Evolutionary conservation across 1,139 yeast species (phyloP).

Genomic region (Pichia sp.): DNA sequence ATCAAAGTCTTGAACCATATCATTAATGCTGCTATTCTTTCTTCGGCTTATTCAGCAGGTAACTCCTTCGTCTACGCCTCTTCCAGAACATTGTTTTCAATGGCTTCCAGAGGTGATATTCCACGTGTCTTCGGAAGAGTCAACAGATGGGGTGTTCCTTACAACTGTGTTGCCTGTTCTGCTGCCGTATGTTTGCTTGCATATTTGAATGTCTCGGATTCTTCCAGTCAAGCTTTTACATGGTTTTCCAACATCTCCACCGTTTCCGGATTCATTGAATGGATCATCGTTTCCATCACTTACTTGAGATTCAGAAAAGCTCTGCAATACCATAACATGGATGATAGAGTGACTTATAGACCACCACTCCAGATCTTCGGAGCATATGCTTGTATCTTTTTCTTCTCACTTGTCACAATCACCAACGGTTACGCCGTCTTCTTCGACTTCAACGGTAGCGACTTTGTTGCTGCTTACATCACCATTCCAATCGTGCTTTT

Average conservation of each 20-base stretch:
- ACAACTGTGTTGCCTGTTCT: constrained; percentile 34
- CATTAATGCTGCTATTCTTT: constrained; percentile 39
- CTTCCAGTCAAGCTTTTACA: constrained; percentile 35
- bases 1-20: constrained; percentile 36
- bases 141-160: constrained; percentile 43
- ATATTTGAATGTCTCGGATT: constrained; percentile 30
- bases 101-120: constrained; percentile 43
- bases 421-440: constrained; percentile 53
- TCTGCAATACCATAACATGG: constrained; percentile 38
- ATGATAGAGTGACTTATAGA: constrained; percentile 45
- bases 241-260: constrained; percentile 43
- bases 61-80: constrained; percentile 39
- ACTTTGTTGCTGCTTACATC: constrained; percentile 58
- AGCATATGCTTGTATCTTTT: constrained; percentile 40
- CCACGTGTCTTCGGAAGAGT: constrained; percentile 43
- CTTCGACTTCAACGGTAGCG: constrained; percentile 41
- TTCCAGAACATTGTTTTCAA: constrained; percentile 37
- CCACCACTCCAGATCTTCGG: constrained; percentile 43
- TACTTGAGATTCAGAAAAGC: constrained; percentile 55
- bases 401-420: constrained; percentile 43
- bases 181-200: constrained; percentile 38
- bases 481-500: constrained; percentile 52
- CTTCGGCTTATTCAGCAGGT: constrained; percentile 41
- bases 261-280: constrained; percentile 42
- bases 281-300: constrained; percentile 41